These are phyloP conservation scores for Ettlia oleoabundans DNA, from an alignment of 139 green algal species.

Conservation along the genomic window DNA sequence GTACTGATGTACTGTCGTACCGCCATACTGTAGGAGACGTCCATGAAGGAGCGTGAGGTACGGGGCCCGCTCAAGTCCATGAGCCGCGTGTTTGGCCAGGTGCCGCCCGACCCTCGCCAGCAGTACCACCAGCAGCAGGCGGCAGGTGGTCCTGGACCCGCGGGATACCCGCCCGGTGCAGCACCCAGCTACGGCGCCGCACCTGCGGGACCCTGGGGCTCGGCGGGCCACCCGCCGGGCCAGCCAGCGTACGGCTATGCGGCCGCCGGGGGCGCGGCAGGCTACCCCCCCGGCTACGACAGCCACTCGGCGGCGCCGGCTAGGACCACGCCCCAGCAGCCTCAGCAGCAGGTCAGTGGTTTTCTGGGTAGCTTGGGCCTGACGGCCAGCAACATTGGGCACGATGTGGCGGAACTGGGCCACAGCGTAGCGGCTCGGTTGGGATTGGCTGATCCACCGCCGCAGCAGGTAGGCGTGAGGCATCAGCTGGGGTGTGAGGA, in stretches of 20 bases:
- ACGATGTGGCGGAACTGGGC: not conserved
- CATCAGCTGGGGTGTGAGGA: not conserved
- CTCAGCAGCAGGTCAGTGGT: not conserved
- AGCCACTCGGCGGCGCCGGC: no score
- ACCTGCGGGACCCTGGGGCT: no score
- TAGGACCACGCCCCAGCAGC: not conserved
- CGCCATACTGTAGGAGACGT: not conserved
- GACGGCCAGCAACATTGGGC: not conserved
- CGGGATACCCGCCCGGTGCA: not conserved
- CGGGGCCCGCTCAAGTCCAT: slow-evolving; percentile 1
- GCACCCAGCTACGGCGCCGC: no score
- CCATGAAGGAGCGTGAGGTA: not conserved
- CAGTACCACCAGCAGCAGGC: not conserved
- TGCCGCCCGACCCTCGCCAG: not conserved
- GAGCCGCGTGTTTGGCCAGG: not conserved
- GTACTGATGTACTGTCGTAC: not conserved
- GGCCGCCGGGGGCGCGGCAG: no score
- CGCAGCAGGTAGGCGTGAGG: not conserved
- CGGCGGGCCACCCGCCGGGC: no score
- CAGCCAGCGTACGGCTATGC: not conserved
- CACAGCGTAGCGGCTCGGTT: not conserved
- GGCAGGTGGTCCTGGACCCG: not conserved
- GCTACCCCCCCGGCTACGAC: not conserved
- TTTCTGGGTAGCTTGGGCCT: not conserved
- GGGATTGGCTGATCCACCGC: no score